phyloP scores from a whole-genome alignment of 495 filamentous ascomycete species.

The Letharia lupina region DNA sequence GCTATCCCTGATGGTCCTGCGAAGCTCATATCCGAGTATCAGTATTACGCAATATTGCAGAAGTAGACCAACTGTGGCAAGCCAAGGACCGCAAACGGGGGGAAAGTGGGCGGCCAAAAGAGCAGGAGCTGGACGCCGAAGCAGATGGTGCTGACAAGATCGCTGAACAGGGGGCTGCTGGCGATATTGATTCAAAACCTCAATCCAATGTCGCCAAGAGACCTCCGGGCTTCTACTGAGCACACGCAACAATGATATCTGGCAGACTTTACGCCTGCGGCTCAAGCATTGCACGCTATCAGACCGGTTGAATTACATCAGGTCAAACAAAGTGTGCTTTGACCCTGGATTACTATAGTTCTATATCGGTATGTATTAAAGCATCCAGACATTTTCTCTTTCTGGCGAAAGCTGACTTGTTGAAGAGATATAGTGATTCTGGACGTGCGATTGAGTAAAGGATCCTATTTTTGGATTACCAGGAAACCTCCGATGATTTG shows the following conservation, averaged over 20 bases:
- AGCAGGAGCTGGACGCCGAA: slow-evolving; percentile 13
- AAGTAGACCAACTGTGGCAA: slow-evolving; percentile 61
- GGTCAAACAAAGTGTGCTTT: background rate
- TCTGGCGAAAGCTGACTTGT: background rate
- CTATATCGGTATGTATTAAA: background rate
- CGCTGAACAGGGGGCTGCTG: background rate
- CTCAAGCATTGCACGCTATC: background rate
- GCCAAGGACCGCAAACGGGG: slow-evolving; percentile 30
- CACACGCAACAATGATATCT: background rate
- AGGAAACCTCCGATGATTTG: background rate
- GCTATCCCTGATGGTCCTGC: slow-evolving; percentile 4
- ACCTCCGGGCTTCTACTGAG: slow-evolving; percentile 12
- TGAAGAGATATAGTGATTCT: background rate
- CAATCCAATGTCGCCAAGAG: background rate
- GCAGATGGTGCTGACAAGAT: background rate
- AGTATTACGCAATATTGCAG: slow-evolving; percentile 76
- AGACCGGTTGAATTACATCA: background rate
- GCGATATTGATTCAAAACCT: background rate
- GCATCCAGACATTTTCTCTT: background rate
- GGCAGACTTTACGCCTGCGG: background rate
- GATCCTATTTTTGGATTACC: background rate
- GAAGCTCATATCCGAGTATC: slow-evolving; percentile 18
- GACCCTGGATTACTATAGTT: background rate
- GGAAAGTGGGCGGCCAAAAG: slow-evolving; percentile 27
- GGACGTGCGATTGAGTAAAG: background rate